Base-by-base conservation (phyloP, 2,329 filamentous ascomycete species). In the Hypoxylon sp. region DNA sequence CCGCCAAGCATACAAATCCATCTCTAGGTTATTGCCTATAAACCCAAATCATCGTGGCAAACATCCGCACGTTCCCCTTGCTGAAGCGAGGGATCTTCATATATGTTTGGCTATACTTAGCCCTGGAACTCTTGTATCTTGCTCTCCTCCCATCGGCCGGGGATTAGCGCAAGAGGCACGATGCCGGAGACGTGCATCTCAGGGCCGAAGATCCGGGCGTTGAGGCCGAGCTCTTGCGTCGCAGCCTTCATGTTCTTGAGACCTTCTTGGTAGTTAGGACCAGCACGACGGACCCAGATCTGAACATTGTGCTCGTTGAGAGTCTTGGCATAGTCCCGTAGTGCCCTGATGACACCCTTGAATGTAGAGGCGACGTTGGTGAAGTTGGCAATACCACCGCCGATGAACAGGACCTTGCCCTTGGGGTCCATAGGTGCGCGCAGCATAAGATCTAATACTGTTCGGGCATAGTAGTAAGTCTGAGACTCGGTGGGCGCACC, bases 371-470 rank as follows among this genome's bases (percentile, higher is more conserved):
- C 95, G 52, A 99, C 95, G 81, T 98, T 99, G 84, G 95, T 99
- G 84, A 99, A 99, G 89, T 99, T 99, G 85, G 95, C 95, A 85
- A 99, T 99, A 86, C 95, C 95, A 82, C 95, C 95, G 78, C 95
- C 95, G 69, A 99, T 98, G 86, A 99, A 99, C 67, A 99, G 89
- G 50, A 99, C 92, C 87, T 98, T 99, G 83, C 95, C 95, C 73
- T 97, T 89, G 61, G 91, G 85, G 78, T 86, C 83, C 74, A 87
- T 78, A 57, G 95, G 94, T 53, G 94, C 89, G 69, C 95, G 91
- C 70, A 99, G 90, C 91, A 99, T 96, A 65, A 99, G 88, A 77
- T 99, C 95, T 64, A 99, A 85, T 65, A 99, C 92, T 24, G 95
- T 99, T 73, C 91, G 90, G 73, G 95, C 93, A 81, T 99, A 99